A percentile compares a stretch with the other conserved stretches of the same genome.
Conservation (phyloP, 1,284 basidiomycete species). For the Boletus subluridellus region DNA sequence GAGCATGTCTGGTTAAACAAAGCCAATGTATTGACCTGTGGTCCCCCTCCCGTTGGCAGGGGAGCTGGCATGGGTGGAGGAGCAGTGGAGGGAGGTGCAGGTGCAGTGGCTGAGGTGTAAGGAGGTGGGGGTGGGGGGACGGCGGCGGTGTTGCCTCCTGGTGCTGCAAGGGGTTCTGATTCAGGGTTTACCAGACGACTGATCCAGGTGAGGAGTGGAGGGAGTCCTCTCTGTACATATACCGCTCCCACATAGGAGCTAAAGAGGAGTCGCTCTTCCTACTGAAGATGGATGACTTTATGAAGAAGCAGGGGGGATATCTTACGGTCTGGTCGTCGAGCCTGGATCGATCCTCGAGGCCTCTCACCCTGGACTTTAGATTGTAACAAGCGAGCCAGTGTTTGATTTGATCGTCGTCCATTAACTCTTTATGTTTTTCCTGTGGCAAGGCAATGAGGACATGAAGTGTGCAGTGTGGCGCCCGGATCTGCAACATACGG, state of each 20-base stretch:
- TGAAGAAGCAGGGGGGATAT: neutral
- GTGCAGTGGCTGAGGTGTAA: constrained; percentile 15
- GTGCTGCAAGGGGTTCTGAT: constrained; percentile 34
- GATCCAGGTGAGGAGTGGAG: constrained; percentile 46
- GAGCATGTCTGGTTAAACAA: constrained; percentile 53
- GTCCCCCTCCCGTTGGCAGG: neutral
- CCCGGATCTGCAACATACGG: constrained; percentile 33
- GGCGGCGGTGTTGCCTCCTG: constrained; percentile 17
- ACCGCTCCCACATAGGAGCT: constrained; percentile 52
- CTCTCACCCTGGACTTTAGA: constrained; percentile 41
- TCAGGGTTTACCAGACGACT: constrained; percentile 46
- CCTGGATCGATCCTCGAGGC: constrained; percentile 29
- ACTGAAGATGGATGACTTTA: constrained; percentile 6
- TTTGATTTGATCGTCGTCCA: constrained; percentile 33
- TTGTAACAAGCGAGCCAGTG: constrained; percentile 45
- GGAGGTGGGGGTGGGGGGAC: constrained; percentile 24
- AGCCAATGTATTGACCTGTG: constrained; percentile 40
- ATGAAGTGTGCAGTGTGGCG: neutral
- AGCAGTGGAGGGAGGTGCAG: constrained; percentile 11
- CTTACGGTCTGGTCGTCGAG: constrained; percentile 38
- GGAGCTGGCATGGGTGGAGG: constrained; percentile 16
- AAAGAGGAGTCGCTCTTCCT: constrained; percentile 51
- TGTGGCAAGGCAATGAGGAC: constrained; percentile 19
- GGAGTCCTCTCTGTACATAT: constrained; percentile 43
- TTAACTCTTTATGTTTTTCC: constrained; percentile 30